These are phyloP conservation scores for Spergularia bocconei DNA, from an alignment of 148 eudicot species.

Conservation along the genomic window DNA sequence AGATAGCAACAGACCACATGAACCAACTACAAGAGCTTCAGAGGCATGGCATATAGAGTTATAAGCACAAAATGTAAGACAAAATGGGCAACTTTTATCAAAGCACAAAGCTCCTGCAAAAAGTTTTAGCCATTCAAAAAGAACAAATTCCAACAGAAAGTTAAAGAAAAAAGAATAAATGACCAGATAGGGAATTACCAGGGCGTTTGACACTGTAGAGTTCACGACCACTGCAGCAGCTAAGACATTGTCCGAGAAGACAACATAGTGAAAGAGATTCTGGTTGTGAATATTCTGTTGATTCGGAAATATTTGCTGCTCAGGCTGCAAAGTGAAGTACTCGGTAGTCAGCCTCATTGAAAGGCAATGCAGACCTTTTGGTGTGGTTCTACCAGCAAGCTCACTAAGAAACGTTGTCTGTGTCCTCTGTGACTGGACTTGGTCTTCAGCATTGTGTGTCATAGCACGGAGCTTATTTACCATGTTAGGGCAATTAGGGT, in stretches of 20 bases:
- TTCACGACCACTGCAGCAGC: constrained; percentile 90
- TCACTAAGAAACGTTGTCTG: constrained; percentile 59
- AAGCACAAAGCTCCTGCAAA: not conserved
- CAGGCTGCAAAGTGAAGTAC: constrained; percentile 60
- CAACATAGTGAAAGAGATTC: constrained; percentile 65
- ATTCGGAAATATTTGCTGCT: constrained; percentile 51
- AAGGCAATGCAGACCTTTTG: constrained; percentile 96
- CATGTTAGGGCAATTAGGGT: constrained; percentile 77
- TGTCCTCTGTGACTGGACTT: constrained; percentile 48
- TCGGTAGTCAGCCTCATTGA: constrained; percentile 88
- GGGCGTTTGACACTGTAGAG: constrained; percentile 73
- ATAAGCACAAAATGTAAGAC: not conserved
- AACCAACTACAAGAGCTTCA: not conserved
- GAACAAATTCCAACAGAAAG: not conserved
- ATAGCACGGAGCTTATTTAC: constrained; percentile 75
- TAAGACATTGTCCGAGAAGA: constrained; percentile 88
- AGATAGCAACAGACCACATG: not conserved
- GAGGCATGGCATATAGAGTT: not conserved
- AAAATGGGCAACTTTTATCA: not conserved
- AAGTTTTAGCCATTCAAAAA: not conserved
- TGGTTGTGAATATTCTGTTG: constrained; percentile 52
- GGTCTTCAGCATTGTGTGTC: constrained; percentile 81
- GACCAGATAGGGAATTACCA: constrained; percentile 40
- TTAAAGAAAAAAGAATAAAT: not conserved
- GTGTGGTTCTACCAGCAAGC: constrained; percentile 91